phyloP scores from a whole-genome alignment of 1,284 basidiomycete species.

The Tilletia caries region DNA sequence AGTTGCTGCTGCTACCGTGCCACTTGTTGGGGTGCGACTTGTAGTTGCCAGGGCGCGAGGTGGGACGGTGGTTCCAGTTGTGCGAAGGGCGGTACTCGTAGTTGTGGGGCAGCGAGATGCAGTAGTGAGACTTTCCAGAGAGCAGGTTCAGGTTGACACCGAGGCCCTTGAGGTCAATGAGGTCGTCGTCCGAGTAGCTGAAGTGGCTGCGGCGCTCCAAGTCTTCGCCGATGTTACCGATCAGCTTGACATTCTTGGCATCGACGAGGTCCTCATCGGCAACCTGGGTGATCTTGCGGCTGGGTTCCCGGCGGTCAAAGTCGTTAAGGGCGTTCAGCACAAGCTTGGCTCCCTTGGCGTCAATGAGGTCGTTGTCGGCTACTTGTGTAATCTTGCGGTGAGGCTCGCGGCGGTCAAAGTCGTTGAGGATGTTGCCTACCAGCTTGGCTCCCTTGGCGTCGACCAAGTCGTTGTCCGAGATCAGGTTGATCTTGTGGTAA shows the following conservation, averaged over 20 bases:
- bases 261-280: background rate
- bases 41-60: conserved; percentile 5
- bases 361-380: background rate
- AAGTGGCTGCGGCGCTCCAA: conserved; percentile 9
- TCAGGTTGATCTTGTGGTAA: conserved; percentile 1
- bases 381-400: background rate
- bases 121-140: conserved; percentile 3
- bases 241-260: background rate
- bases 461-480: conserved; percentile 3
- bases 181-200: conserved; percentile 3
- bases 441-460: background rate
- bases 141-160: conserved; percentile 1
- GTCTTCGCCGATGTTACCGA: background rate
- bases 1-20: background rate
- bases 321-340: background rate
- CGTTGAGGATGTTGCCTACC: background rate
- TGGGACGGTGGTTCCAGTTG: conserved; percentile 1
- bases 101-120: conserved; percentile 8
- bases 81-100: background rate
- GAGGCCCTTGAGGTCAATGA: background rate
- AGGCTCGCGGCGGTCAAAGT: background rate
- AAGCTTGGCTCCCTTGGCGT: background rate
- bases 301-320: background rate
- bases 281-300: background rate
- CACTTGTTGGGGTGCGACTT: background rate